Evolutionary conservation across 2,329 filamentous ascomycete species (phyloP), one percentile per base, ranked within the genome.

Genomic region (Zymoseptoria crescenta): DNA sequence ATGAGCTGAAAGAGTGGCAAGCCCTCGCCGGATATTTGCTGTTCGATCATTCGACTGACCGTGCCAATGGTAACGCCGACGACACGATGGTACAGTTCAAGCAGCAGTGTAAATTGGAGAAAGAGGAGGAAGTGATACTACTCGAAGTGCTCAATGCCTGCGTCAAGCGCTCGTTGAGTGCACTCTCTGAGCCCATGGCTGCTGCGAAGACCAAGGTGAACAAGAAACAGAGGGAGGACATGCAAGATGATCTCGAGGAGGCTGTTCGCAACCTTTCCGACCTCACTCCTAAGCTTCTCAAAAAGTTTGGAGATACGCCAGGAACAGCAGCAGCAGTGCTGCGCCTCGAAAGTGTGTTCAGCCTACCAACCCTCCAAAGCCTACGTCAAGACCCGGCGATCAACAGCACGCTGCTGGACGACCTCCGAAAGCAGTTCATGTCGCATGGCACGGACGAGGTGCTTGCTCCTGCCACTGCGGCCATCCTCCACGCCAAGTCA

Each of bases 381-480:
- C 79, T 97, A 45, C 87, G 92, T 55, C 91, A 96, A 71, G 91
- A 95, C 65, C 85, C 90, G 0, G 86, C 87, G 1, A 87, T 86
- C 1, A 96, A 95, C 70, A 84, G 87, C 6, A 85, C 87, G 21
- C 77, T 97, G 29, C 79, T 99, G 1, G 91, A 96, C 66, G 92
- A 96, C 68, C 91, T 97, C 67, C 91, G 89, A 73, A 91, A 90
- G 59, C 94, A 99, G 68, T 97, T 99, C 75, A 86, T 88, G 67
- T 86, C 91, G n/a, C 94, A 99, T 70, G 89, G 89, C 50, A 90
- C 96, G 68, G 88, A 89, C 67, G 83, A 84, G 57, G 92, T 97
- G 19, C 80, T 99, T 52, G 85, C 85, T 9, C 92, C 96, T 73
- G 93, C 91, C 13, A 87, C 88, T 28, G 81, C 85, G 21, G 89